These are phyloP conservation scores for Solanum pinnatisectum DNA, from an alignment of 257 asterid genomes.

Conservation along the genomic window DNA sequence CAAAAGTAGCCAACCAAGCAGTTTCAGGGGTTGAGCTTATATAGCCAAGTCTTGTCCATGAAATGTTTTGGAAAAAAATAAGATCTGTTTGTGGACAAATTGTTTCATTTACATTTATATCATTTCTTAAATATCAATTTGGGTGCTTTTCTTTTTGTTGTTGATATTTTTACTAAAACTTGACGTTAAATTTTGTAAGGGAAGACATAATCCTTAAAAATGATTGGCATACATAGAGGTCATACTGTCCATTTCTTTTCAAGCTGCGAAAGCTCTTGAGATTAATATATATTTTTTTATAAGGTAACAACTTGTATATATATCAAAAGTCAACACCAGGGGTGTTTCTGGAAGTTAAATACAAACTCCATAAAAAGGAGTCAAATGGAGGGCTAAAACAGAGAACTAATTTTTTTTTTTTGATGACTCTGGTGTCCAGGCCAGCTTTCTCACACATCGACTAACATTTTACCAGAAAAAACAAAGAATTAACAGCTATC, in stretches of 20 bases:
- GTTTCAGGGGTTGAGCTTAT: neutral
- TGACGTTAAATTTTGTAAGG: neutral
- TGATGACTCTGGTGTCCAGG: neutral
- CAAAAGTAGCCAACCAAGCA: neutral
- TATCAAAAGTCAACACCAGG: neutral
- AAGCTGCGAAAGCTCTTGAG: neutral
- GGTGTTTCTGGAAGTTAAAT: neutral
- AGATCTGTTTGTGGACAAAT: neutral
- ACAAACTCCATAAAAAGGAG: neutral
- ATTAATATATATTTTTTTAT: neutral
- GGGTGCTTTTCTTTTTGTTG: neutral
- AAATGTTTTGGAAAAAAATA: neutral
- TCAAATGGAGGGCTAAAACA: neutral
- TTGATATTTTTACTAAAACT: neutral
- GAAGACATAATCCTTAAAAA: neutral
- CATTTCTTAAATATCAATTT: neutral
- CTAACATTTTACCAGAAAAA: neutral
- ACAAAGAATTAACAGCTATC: neutral
- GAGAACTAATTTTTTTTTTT: neutral
- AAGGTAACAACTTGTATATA: neutral
- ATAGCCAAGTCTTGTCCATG: neutral
- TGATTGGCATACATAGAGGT: neutral
- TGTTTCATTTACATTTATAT: neutral
- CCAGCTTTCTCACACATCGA: neutral
- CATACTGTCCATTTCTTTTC: neutral